A percentile compares a stretch with the other conserved stretches of the same genome.
Evolutionary conservation across 441 rosid genomes (phyloP).

Genomic region (Euphorbia schlechtendalii): DNA sequence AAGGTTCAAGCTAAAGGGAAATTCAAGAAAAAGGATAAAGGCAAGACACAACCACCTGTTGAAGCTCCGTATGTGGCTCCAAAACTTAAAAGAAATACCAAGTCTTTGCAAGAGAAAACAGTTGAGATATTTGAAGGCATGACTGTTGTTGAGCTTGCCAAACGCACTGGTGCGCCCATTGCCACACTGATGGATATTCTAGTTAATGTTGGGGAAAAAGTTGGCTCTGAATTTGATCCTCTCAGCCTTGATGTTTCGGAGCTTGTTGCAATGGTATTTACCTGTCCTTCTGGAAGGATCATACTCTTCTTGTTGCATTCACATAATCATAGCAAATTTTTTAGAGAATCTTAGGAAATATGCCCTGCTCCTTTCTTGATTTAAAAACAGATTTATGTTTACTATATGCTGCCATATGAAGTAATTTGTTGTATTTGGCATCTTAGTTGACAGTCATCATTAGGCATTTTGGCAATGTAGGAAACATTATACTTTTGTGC

Average conservation of each 20-base stretch:
- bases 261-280: slow-evolving; percentile 76
- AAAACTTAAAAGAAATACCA: slow-evolving; percentile 42
- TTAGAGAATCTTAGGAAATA: neutral
- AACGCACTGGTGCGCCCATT: slow-evolving; percentile 53
- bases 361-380: neutral
- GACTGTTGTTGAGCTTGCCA: slow-evolving; percentile 70
- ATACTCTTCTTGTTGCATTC: slow-evolving; percentile 1
- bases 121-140: slow-evolving; percentile 83
- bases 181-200: slow-evolving; percentile 63
- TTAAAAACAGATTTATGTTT: neutral
- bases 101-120: slow-evolving; percentile 49
- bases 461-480: neutral
- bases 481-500: too few species aligned
- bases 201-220: slow-evolving; percentile 70
- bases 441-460: neutral
- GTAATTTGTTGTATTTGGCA: neutral
- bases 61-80: slow-evolving; percentile 75
- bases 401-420: neutral
- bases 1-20: slow-evolving; percentile 54
- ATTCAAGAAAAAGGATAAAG: slow-evolving; percentile 45
- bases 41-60: slow-evolving; percentile 44
- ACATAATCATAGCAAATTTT: neutral
- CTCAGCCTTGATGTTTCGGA: slow-evolving; percentile 79
- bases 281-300: slow-evolving; percentile 3
- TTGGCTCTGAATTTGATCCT: slow-evolving; percentile 67